These are phyloP conservation scores for Pulveroboletus sp. DNA, from an alignment of 768 basidiomycete species.

Conservation along the genomic window DNA sequence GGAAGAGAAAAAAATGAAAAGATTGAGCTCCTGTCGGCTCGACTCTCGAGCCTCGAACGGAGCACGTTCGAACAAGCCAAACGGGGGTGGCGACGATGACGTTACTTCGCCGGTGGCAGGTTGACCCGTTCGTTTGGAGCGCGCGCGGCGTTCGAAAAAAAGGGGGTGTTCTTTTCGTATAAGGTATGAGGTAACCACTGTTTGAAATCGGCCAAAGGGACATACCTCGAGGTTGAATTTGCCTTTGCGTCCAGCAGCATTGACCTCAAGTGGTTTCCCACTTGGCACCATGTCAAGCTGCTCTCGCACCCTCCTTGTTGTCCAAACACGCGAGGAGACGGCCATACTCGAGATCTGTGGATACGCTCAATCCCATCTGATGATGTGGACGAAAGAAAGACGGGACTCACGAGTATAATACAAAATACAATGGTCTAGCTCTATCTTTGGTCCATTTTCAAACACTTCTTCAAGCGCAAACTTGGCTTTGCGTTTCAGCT, in stretches of 20 bases:
- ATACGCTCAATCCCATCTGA: background rate
- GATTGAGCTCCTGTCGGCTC: too few relatives aligned
- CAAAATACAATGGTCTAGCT: conserved; percentile 85
- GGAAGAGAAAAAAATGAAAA: too few relatives aligned
- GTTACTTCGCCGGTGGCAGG: too few relatives aligned
- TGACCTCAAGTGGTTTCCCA: conserved; percentile 74
- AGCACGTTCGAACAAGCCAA: too few relatives aligned
- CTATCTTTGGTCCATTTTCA: conserved; percentile 63
- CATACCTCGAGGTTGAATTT: conserved; percentile 80
- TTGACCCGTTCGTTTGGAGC: too few relatives aligned
- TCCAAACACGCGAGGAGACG: conserved; percentile 72
- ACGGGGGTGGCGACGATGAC: too few relatives aligned
- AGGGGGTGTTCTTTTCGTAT: too few relatives aligned
- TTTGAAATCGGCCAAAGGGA: conserved; percentile 12
- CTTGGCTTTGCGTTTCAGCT: conserved; percentile 50
- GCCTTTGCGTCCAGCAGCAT: conserved; percentile 58
- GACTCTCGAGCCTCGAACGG: too few relatives aligned
- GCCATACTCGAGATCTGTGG: conserved; percentile 83
- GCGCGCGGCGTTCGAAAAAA: too few relatives aligned
- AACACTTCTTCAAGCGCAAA: conserved; percentile 68
- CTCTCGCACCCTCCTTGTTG: conserved; percentile 54
- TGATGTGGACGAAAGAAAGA: background rate
- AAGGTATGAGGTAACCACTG: background rate
- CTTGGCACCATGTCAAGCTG: conserved; percentile 84
- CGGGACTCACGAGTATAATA: conserved; percentile 76